These are phyloP conservation scores for Phytophthora crassamura DNA, from an alignment of 352 stramenopile species.

Conservation along the genomic window DNA sequence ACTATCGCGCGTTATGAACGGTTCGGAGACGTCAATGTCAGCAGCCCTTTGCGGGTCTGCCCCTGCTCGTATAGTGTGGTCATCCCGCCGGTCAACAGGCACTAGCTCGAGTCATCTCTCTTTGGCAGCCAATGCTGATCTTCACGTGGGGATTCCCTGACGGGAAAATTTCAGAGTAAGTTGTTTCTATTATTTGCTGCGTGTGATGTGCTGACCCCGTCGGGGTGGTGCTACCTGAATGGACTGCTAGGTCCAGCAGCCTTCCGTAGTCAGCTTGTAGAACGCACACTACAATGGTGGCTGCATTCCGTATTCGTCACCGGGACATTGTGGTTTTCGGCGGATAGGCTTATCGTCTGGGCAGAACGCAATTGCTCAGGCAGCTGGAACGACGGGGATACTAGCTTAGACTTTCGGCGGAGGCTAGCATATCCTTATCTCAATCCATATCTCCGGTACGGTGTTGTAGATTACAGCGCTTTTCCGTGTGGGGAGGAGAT, in stretches of 20 bases:
- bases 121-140: neutral
- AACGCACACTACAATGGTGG: conserved; percentile 28
- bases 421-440: too few species aligned
- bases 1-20: neutral
- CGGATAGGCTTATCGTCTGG: conserved; percentile 19
- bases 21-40: neutral
- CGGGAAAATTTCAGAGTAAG: neutral
- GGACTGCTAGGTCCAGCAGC: conserved; percentile 5
- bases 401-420: neutral
- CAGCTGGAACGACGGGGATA: conserved; percentile 25
- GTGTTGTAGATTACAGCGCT: conserved; percentile 11
- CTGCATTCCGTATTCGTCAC: conserved; percentile 13
- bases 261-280: conserved; percentile 1
- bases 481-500: conserved; percentile 3
- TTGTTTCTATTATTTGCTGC: neutral
- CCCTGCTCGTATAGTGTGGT: neutral
- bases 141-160: conserved; percentile 3
- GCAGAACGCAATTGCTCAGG: conserved; percentile 18
- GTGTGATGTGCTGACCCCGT: neutral
- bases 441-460: conserved; percentile 1
- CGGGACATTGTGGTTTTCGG: conserved; percentile 15
- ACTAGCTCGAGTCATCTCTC: neutral
- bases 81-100: neutral
- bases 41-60: neutral
- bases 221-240: neutral